Base-by-base conservation (phyloP, 2,329 filamentous ascomycete species). In the Fusarium mundagurra region DNA sequence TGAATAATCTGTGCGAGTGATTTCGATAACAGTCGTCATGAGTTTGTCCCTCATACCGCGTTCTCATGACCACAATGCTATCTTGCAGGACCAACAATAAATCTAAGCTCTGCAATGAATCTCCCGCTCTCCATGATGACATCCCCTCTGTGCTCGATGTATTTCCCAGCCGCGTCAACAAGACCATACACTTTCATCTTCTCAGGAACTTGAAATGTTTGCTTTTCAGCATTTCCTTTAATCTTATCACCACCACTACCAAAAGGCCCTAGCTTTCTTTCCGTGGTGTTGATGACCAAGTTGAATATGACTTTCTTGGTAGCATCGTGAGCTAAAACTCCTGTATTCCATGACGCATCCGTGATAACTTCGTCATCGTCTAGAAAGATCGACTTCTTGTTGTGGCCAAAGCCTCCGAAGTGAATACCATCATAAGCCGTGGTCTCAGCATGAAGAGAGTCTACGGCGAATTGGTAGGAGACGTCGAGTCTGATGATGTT, bases 21-120 rank as follows among this genome's bases (percentile, higher is more conserved):
- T 10, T 29, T 22, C 8, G 24, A 47, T 13, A 27, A 10, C 6
- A 18, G 10, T 6, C 1, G 4, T 27, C 43, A 12, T 13, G 3
- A 9, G 1, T 14, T 14, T 6, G 12, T 45, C 17, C 17, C 24
- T 6, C 10, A 13, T 4, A 20, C 16, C n/a, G 10, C n/a, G 2
- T 38, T 20, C 5, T 3, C 3, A 6, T 2, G 1, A 9, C 3
- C 6, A 27, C 3, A 1, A 17, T 39, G 16, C 51, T 54, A 39
- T 12, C 29, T 0, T 39, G 27, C 24, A 17, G 51, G 51, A 0
- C 34, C 34, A 0, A 29, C 24, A 20, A 55, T 5, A 22, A 55
- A 41, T 10, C 20, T 41, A n/a, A 41, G 34, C 20, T 55, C 34
- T 3, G 34, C 3, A 24, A 55, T 29, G 2, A 39, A 14, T n/a